Conservation (phyloP, 441 rosid species). For the Euphorbia celastroides region DNA sequence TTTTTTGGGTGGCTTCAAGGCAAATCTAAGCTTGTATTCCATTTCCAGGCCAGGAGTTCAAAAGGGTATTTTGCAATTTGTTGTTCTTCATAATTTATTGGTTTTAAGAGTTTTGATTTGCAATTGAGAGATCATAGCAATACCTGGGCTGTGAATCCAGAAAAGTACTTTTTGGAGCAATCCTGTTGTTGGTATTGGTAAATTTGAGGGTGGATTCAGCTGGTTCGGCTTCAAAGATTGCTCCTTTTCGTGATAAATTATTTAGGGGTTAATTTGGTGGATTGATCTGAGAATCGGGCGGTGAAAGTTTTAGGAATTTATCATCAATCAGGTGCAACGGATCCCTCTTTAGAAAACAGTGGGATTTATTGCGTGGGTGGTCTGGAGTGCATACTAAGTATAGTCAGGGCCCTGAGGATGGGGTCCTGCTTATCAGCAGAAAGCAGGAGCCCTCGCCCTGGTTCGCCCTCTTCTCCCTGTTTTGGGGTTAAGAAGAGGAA, state of each 20-base stretch:
- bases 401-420: conserved; percentile 99
- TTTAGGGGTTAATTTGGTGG: conserved; percentile 13
- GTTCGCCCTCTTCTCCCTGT: conserved; percentile 74
- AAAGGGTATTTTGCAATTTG: conserved; percentile 13
- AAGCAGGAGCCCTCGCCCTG: conserved; percentile 81
- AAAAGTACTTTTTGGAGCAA: background rate
- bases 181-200: background rate
- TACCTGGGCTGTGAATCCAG: background rate
- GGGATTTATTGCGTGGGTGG: conserved; percentile 61
- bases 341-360: conserved; percentile 50
- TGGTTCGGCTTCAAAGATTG: background rate
- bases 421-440: conserved; percentile 99
- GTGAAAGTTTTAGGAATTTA: conserved; percentile 14
- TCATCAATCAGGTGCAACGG: conserved; percentile 38
- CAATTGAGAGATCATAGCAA: background rate
- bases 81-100: background rate
- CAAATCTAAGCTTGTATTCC: conserved; percentile 6
- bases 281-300: conserved; percentile 17
- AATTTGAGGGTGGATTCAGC: conserved; percentile 7
- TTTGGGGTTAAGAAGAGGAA: conserved; percentile 64
- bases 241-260: background rate
- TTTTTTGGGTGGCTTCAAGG: conserved; percentile 9
- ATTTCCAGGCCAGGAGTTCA: conserved; percentile 17
- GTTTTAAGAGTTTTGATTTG: conserved; percentile 10
- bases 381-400: conserved; percentile 91